A percentile compares a stretch with the other conserved stretches of the same genome.
Evolutionary conservation across 805 yeast genomes (phyloP).

Genomic region (Kodamaea leandrae): DNA sequence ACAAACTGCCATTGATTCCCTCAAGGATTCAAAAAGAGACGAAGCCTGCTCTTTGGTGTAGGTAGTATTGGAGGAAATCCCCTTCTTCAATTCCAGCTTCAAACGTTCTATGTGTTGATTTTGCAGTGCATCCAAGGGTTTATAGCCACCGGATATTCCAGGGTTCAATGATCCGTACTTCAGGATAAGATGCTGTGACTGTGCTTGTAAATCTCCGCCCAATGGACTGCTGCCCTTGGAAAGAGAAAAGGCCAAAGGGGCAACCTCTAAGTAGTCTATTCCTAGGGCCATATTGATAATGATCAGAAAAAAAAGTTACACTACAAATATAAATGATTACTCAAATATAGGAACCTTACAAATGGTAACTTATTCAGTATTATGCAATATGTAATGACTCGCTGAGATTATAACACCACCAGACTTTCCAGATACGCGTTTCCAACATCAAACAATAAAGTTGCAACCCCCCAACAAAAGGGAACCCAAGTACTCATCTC

Average conservation of each 20-base stretch:
- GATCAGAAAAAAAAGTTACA: background rate
- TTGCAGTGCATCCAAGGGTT: background rate
- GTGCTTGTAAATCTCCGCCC: background rate
- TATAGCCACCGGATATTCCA: too few species aligned
- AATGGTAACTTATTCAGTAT: too few species aligned
- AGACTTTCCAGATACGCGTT: slow-evolving; percentile 62
- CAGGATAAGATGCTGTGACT: background rate
- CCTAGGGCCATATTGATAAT: background rate
- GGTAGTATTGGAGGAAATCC: background rate
- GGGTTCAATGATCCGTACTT: background rate
- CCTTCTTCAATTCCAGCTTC: background rate
- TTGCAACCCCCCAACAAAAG: slow-evolving; percentile 70
- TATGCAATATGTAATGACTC: background rate
- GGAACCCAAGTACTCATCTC: slow-evolving; percentile 97
- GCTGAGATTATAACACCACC: slow-evolving; percentile 13
- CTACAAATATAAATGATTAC: background rate
- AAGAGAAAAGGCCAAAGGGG: slow-evolving; percentile 1
- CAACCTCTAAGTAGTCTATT: background rate
- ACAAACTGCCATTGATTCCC: background rate
- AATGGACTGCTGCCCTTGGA: background rate
- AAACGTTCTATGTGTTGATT: background rate
- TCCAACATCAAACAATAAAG: slow-evolving; percentile 63
- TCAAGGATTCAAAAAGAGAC: background rate
- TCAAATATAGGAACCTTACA: too few species aligned
- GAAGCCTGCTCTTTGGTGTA: slow-evolving; percentile 1